Base-by-base conservation (phyloP, 352 stramenopile species). In the Pythium diclinum region DNA sequence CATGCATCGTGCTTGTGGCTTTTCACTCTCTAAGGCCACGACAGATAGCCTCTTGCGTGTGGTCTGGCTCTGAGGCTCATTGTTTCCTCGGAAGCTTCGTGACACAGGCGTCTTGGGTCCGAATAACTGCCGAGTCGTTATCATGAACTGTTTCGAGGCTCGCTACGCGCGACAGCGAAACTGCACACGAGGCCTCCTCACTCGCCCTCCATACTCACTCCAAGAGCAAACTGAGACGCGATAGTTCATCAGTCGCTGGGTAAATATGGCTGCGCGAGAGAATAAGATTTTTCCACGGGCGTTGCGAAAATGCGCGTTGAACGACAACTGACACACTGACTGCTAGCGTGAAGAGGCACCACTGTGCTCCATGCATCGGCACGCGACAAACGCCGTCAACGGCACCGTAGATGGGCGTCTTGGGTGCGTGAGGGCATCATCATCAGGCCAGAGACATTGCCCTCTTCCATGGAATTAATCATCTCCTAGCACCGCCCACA, bases 241-340 rank as follows among this genome's bases (percentile, higher is more conserved):
- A 51, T 51, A 19, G 19, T 30, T 51, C 44, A 51, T 51, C 44
- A 51, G 17, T 51, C 44, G 17, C n/a, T 46, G 44, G 14, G 17
- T 51, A 30, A 34, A 56, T 40, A 56, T 56, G 25, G 49, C 17
- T 9, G 7, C 9, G 28, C 3, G 30, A 28, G 25, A 28, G 49
- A 56, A 56, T 56, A 56, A 56, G 49, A 56, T 32, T 30, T 51
- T 51, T 30, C 44, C 25, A 56, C 16, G 49, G 49, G 25, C 49
- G 23, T 56, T 56, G 25, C 25, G 30, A 56, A 56, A 23, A 40
- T 56, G 49, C n/a, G 49, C 49, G 49, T 56, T 56, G 49, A 56
- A 38, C 25, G 11, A 6, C 19, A 51, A 14, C 44, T 9, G 17
- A 28, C 44, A 28, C 44, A 51, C 6, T 51, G 23, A 19, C 21